phyloP scores from a whole-genome alignment of 1,139 yeast species.

The Komagataea norvegica region DNA sequence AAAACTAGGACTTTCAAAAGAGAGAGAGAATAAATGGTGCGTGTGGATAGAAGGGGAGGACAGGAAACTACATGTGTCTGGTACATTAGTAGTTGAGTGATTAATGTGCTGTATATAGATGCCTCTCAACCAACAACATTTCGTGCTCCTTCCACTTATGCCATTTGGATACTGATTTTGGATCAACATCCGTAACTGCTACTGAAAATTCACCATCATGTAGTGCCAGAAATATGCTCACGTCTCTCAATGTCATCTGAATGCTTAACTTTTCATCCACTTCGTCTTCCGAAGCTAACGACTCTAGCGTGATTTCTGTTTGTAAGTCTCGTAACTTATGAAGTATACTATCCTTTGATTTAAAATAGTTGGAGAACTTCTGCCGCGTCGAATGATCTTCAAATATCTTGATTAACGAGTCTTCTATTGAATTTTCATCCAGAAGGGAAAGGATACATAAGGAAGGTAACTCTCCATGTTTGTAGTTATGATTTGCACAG shows the following conservation, averaged over 20 bases:
- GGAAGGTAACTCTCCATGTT: conserved; percentile 22
- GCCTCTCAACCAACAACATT: conserved; percentile 14
- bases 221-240: conserved; percentile 28
- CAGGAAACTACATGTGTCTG: conserved; percentile 19
- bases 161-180: conserved; percentile 29
- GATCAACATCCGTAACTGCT: conserved; percentile 34
- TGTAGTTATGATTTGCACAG: conserved; percentile 35
- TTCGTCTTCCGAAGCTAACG: conserved; percentile 7
- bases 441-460: conserved; percentile 36
- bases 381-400: neutral
- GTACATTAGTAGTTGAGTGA: conserved; percentile 10
- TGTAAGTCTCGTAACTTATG: conserved; percentile 11
- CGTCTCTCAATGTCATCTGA: conserved; percentile 37
- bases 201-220: neutral
- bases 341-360: conserved; percentile 7
- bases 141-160: conserved; percentile 32
- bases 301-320: conserved; percentile 16
- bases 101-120: conserved; percentile 2
- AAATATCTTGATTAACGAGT: conserved; percentile 2
- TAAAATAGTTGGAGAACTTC: conserved; percentile 11
- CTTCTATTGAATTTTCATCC: conserved; percentile 12
- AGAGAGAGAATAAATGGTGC: conserved; percentile 5
- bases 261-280: conserved; percentile 24
- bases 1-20: conserved; percentile 24
- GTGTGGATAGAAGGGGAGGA: conserved; percentile 25